phyloP scores from a whole-genome alignment of 2,329 filamentous ascomycete species.

The Bipolaris gigantea region DNA sequence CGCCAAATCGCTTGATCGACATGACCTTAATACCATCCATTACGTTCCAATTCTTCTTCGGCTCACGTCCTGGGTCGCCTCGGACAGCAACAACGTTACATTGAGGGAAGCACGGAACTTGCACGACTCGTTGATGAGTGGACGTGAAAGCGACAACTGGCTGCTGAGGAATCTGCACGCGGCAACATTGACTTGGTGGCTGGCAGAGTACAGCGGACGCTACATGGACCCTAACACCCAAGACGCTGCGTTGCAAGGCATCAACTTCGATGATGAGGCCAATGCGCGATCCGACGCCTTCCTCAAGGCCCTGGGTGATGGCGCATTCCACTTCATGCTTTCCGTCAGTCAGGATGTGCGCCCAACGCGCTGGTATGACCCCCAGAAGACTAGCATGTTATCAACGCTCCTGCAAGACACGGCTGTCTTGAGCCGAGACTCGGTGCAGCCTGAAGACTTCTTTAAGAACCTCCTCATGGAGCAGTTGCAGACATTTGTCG shows the following conservation, averaged over 20 bases:
- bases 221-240: slow-evolving; percentile 72
- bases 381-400: slow-evolving; percentile 79
- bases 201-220: slow-evolving; percentile 89
- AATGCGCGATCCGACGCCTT: slow-evolving; percentile 73
- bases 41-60: slow-evolving; percentile 78
- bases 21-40: slow-evolving; percentile 76
- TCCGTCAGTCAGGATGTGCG: slow-evolving; percentile 81
- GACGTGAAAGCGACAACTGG: slow-evolving; percentile 71
- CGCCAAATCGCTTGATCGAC: slow-evolving; percentile 72
- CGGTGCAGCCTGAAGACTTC: slow-evolving; percentile 67
- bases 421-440: slow-evolving; percentile 67
- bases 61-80: slow-evolving; percentile 76
- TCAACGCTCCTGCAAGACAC: slow-evolving; percentile 82
- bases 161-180: slow-evolving; percentile 74
- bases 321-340: slow-evolving; percentile 88
- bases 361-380: slow-evolving; percentile 82
- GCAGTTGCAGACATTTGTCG: slow-evolving; percentile 83
- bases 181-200: slow-evolving; percentile 80
- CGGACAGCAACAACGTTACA: slow-evolving; percentile 67
- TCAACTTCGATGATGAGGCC: slow-evolving; percentile 68
- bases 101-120: slow-evolving; percentile 71
- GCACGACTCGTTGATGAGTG: slow-evolving; percentile 67
- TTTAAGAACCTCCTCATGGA: slow-evolving; percentile 76
- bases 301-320: slow-evolving; percentile 77
- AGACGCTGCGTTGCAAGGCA: slow-evolving; percentile 53